These are phyloP conservation scores for Polyporus arcularius DNA, from an alignment of 768 basidiomycete genomes.

Conservation along the genomic window DNA sequence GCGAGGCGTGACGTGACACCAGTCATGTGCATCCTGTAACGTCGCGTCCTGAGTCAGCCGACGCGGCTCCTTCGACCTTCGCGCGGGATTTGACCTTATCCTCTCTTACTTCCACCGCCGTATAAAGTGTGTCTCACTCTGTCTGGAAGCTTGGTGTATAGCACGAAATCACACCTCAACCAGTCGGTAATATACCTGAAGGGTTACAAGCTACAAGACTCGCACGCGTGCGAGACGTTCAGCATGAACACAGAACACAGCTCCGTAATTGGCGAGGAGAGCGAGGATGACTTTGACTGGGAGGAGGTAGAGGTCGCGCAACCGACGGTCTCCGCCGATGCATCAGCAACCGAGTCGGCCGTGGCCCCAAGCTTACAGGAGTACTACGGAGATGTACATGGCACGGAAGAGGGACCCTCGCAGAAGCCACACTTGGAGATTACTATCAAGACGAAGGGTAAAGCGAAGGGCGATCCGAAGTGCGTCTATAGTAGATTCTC, in stretches of 20 bases:
- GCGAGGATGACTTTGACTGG: slow-evolving; percentile 78
- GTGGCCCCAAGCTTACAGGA: not conserved
- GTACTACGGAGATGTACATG: slow-evolving; percentile 7
- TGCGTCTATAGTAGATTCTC: slow-evolving; percentile 34
- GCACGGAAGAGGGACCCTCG: slow-evolving; percentile 25
- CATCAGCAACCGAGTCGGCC: not conserved
- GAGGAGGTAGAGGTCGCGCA: slow-evolving; percentile 70
- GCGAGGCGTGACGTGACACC: not conserved
- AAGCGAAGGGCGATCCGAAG: slow-evolving; percentile 45
- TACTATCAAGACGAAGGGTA: slow-evolving; percentile 53
- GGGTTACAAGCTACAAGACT: no score
- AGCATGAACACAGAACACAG: slow-evolving; percentile 17
- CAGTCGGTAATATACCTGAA: no score
- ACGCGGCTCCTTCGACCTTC: not conserved
- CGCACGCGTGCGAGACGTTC: not conserved
- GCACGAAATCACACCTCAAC: no score
- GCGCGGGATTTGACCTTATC: not conserved
- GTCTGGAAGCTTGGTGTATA: no score
- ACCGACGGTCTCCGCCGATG: not conserved
- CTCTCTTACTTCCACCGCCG: not conserved
- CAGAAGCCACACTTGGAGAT: slow-evolving; percentile 63
- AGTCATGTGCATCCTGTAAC: not conserved
- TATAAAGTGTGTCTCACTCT: not conserved
- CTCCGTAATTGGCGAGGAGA: slow-evolving; percentile 31
- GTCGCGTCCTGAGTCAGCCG: not conserved